phyloP scores from a whole-genome alignment of 208 protist species.

The Acanthamoeba triangularis region DNA sequence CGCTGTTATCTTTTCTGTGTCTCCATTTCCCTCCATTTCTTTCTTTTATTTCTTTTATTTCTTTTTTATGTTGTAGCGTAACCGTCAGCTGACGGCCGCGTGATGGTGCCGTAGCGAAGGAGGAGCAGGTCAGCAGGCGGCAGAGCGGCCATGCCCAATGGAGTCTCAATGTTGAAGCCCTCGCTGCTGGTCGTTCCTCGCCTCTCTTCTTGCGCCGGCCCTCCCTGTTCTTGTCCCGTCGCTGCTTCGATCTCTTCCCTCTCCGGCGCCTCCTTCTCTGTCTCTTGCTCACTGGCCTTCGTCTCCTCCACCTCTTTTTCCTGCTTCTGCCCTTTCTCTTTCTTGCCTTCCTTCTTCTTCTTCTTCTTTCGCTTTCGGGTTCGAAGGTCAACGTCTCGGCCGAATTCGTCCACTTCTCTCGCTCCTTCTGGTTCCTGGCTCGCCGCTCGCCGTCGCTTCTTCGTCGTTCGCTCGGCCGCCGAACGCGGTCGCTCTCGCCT shows the following conservation, averaged over 20 bases:
- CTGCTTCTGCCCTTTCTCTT: background rate
- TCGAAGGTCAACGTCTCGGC: background rate
- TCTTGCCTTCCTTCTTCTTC: background rate
- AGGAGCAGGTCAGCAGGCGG: background rate
- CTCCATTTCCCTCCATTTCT: too few species aligned
- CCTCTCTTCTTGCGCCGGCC: background rate
- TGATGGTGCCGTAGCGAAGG: background rate
- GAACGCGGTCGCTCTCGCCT: background rate
- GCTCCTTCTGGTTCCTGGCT: background rate
- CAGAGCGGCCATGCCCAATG: background rate
- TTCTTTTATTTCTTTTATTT: too few species aligned
- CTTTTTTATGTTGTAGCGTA: too few species aligned
- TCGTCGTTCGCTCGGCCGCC: background rate
- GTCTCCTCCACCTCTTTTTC: background rate
- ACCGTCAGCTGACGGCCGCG: too few species aligned
- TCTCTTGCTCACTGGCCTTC: background rate
- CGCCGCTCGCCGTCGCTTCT: background rate
- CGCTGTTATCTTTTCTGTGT: too few species aligned
- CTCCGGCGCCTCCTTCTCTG: background rate
- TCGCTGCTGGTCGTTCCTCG: background rate
- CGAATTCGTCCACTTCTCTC: conserved; percentile 1
- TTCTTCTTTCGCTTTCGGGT: background rate
- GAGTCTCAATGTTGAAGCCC: background rate
- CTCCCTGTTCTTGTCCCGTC: background rate
- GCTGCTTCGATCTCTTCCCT: background rate